Evolutionary conservation across 108 stramenopile genomes (phyloP).

Genomic region (Parietichytrium sp.): DNA sequence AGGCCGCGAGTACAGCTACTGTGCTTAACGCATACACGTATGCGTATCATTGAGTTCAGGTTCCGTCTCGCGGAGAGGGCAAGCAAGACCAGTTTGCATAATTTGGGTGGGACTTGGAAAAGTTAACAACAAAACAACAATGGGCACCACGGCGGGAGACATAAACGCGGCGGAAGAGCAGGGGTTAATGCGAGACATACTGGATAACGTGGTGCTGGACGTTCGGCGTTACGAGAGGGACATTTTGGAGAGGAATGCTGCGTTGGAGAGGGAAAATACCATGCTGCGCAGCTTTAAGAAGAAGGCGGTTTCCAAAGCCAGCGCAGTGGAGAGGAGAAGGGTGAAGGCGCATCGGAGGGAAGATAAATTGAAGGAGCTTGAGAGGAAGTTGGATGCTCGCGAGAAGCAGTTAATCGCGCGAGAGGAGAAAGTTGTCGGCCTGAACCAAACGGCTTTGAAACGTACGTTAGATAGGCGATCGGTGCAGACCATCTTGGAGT

Average conservation of each 20-base stretch:
- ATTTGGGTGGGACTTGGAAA: too few relatives aligned
- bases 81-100: too few relatives aligned
- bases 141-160: too few relatives aligned
- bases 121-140: too few relatives aligned
- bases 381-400: background rate
- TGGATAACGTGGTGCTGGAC: slow-evolving; percentile 4
- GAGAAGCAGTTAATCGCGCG: background rate
- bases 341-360: background rate
- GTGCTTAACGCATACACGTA: too few relatives aligned
- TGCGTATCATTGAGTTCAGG: too few relatives aligned
- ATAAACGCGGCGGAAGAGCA: too few relatives aligned
- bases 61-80: too few relatives aligned
- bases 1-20: too few relatives aligned
- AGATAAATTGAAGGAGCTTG: background rate
- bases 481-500: background rate
- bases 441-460: background rate
- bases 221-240: background rate
- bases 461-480: background rate
- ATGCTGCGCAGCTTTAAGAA: background rate
- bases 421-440: background rate
- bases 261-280: background rate
- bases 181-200: too few relatives aligned
- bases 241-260: background rate
- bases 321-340: background rate
- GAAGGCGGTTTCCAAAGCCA: background rate